A percentile compares a stretch with the other conserved stretches of the same genome.
These are phyloP conservation scores for Trichomonas gallinae DNA, from an alignment of 208 protist genomes.

Conservation along the genomic window DNA sequence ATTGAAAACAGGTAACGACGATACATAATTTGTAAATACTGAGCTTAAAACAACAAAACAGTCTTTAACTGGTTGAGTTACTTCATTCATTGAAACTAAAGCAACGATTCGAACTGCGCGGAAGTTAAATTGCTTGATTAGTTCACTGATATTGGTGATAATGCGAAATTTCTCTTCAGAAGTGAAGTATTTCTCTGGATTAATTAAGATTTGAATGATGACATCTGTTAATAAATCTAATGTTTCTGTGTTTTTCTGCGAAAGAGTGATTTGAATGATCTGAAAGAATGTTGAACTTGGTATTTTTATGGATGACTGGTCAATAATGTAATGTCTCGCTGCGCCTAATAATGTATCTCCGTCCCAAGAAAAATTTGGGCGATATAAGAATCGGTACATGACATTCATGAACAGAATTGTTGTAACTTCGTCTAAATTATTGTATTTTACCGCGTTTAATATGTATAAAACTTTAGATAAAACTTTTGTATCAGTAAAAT, in stretches of 20 bases:
- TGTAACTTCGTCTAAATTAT: not conserved
- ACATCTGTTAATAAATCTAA: not conserved
- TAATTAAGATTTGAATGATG: not conserved
- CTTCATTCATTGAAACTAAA: not conserved
- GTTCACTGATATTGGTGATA: not conserved
- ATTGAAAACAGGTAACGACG: not conserved
- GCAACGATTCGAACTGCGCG: not conserved
- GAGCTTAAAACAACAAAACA: not conserved
- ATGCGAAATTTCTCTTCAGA: not conserved
- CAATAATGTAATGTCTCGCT: not conserved
- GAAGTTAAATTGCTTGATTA: not conserved
- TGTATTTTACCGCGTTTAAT: not conserved
- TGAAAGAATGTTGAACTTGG: not conserved
- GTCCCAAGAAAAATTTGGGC: not conserved
- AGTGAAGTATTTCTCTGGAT: not conserved
- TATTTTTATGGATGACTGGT: not conserved
- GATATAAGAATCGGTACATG: not conserved
- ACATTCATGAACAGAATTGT: not conserved
- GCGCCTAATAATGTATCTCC: not conserved
- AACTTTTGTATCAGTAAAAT: not conserved
- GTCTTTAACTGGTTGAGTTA: not conserved
- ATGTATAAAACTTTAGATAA: not conserved
- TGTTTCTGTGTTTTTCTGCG: not conserved
- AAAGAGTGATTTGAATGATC: not conserved
- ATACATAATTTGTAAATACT: not conserved